These are phyloP conservation scores for Xylaria sp. DNA, from an alignment of 2,329 filamentous ascomycete genomes.

Conservation along the genomic window DNA sequence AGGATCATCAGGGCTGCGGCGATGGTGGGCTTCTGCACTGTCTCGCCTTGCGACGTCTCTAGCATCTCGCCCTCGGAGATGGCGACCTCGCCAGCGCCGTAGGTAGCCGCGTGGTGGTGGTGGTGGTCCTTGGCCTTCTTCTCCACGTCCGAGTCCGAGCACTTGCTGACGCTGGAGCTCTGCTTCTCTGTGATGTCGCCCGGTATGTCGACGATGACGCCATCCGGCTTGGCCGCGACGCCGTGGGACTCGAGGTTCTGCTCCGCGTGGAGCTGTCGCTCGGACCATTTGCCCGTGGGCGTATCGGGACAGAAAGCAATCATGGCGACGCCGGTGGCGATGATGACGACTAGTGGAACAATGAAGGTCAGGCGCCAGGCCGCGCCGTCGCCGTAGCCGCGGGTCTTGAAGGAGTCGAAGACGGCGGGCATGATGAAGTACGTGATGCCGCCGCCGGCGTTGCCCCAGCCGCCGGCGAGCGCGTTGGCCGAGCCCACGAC, in stretches of 20 bases:
- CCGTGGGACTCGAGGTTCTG: slow-evolving; percentile 63
- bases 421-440: slow-evolving; percentile 95
- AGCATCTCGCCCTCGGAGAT: slow-evolving; percentile 64
- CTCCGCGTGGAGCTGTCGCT: slow-evolving; percentile 70
- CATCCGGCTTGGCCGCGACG: slow-evolving; percentile 44
- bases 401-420: slow-evolving; percentile 77
- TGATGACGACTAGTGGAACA: slow-evolving; percentile 82
- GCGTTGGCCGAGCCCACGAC: slow-evolving; percentile 90
- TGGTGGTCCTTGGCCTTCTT: slow-evolving; percentile 50
- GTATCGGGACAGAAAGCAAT: slow-evolving; percentile 82
- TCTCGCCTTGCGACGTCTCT: slow-evolving; percentile 64
- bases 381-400: slow-evolving; percentile 70
- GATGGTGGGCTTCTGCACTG: slow-evolving; percentile 67
- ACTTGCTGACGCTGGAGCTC: slow-evolving; percentile 55
- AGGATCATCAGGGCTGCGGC: slow-evolving; percentile 59
- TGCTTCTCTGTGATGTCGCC: slow-evolving; percentile 60
- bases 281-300: slow-evolving; percentile 83
- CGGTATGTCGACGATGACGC: slow-evolving; percentile 63
- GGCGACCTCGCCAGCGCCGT: slow-evolving; percentile 57
- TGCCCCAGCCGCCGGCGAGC: slow-evolving; percentile 85
- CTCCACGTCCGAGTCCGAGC: slow-evolving; percentile 55
- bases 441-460: slow-evolving; percentile 88
- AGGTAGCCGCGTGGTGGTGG: slow-evolving; percentile 30
- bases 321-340: slow-evolving; percentile 73
- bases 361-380: slow-evolving; percentile 89